Percentiles rank a stretch among this genome's conserved stretches.
Evolutionary conservation across 805 yeast species (phyloP).

Genomic region (Cyberlindnera nakhonratchasimensis): DNA sequence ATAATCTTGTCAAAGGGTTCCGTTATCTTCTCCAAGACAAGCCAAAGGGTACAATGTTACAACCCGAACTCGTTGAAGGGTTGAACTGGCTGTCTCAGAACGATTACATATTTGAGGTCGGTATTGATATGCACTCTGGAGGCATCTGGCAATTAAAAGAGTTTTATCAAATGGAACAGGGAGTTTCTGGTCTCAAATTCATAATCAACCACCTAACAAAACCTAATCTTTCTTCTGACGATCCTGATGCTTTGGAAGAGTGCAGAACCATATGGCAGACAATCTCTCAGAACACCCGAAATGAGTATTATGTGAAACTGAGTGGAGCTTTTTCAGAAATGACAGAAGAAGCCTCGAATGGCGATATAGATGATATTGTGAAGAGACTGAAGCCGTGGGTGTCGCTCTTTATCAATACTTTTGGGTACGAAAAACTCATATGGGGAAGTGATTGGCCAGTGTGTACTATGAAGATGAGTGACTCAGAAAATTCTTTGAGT

Average conservation of each 20-base stretch:
- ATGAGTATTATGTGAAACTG: conserved; percentile 34
- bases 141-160: conserved; percentile 42
- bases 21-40: conserved; percentile 43
- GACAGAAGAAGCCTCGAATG: conserved; percentile 19
- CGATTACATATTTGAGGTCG: conserved; percentile 38
- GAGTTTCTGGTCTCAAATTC: conserved; percentile 30
- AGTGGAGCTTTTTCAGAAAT: conserved; percentile 43
- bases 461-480: conserved; percentile 26
- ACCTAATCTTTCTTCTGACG: conserved; percentile 31
- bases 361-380: conserved; percentile 16
- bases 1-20: conserved; percentile 35
- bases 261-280: conserved; percentile 28
- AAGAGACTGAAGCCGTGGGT: conserved; percentile 33
- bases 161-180: conserved; percentile 28
- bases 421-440: conserved; percentile 33
- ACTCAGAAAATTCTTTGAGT: conserved; percentile 13
- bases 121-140: conserved; percentile 37
- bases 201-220: conserved; percentile 43
- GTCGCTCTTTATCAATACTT: conserved; percentile 27
- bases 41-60: conserved; percentile 34
- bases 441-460: conserved; percentile 50
- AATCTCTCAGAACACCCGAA: conserved; percentile 16
- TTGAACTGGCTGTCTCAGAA: conserved; percentile 34
- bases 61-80: conserved; percentile 29
- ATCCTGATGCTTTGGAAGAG: neutral